These are phyloP conservation scores for Solanum okadae DNA, from an alignment of 257 asterid species.

Conservation along the genomic window DNA sequence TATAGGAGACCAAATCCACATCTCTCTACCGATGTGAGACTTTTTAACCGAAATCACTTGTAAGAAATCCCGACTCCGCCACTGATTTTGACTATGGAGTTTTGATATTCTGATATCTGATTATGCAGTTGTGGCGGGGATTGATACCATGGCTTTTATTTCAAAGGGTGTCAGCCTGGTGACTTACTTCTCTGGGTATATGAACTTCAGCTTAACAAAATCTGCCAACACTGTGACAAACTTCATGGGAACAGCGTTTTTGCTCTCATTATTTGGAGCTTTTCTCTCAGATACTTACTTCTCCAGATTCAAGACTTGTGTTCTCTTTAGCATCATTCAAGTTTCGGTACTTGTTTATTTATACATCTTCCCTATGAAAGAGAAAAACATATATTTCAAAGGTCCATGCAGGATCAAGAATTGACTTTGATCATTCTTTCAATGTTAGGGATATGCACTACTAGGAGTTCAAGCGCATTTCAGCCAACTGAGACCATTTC, in stretches of 20 bases:
- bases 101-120: not conserved
- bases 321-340: conserved; percentile 37
- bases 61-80: not conserved
- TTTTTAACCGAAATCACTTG: not conserved
- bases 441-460: conserved; percentile 44
- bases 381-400: not conserved
- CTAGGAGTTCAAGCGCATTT: conserved; percentile 68
- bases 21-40: not conserved
- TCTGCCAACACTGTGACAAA: conserved; percentile 62
- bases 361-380: not conserved
- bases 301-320: conserved; percentile 41
- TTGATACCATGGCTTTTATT: conserved; percentile 56
- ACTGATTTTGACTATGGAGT: not conserved
- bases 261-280: conserved; percentile 53
- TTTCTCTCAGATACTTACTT: conserved; percentile 57
- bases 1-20: not conserved
- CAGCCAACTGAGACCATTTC: conserved; percentile 46
- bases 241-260: conserved; percentile 51
- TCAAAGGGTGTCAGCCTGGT: conserved; percentile 59
- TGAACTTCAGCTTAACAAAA: conserved; percentile 47
- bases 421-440: not conserved
- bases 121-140: conserved; percentile 32
- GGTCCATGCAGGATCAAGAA: not conserved
- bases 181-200: conserved; percentile 49
- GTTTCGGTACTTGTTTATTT: conserved; percentile 21